A percentile compares a stretch with the other conserved stretches of the same genome.
Evolutionary conservation across 2,329 filamentous ascomycete species (phyloP).

Genomic region (Penicillium hordei): DNA sequence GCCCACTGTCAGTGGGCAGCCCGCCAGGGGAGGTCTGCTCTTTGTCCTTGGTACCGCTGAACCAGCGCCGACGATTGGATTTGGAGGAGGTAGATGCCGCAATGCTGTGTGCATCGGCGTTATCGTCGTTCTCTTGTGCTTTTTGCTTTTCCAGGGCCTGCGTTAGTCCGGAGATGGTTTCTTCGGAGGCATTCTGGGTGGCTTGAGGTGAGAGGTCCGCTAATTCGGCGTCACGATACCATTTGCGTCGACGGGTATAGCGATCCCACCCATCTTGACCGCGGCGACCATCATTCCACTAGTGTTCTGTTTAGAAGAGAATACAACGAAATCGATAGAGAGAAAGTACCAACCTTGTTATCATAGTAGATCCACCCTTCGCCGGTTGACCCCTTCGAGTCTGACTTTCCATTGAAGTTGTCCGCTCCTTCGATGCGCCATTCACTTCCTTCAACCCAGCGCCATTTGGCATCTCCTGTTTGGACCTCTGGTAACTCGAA

Average conservation of each 20-base stretch:
- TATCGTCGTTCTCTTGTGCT: slow-evolving; percentile 26
- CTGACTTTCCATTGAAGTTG: slow-evolving; percentile 34
- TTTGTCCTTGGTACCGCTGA: slow-evolving; percentile 34
- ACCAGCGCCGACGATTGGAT: slow-evolving; percentile 41
- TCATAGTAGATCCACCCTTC: slow-evolving; percentile 98
- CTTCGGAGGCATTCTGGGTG: slow-evolving; percentile 44
- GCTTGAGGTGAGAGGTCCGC: slow-evolving; percentile 63
- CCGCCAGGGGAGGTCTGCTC: slow-evolving; percentile 26
- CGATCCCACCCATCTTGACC: slow-evolving; percentile 89
- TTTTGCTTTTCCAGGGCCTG: slow-evolving; percentile 23
- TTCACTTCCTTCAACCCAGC: slow-evolving; percentile 80
- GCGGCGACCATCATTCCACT: slow-evolving; percentile 88
- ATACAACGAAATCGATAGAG: neutral
- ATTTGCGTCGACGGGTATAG: slow-evolving; percentile 90
- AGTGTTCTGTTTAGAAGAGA: slow-evolving; percentile 8
- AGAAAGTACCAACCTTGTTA: slow-evolving; percentile 68
- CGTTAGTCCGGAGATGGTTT: slow-evolving; percentile 39
- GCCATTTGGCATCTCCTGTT: slow-evolving; percentile 63
- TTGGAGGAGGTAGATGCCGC: slow-evolving; percentile 32
- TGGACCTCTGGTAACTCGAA: slow-evolving; percentile 69
- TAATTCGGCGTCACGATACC: slow-evolving; percentile 94
- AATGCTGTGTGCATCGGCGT: slow-evolving; percentile 30
- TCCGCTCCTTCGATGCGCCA: slow-evolving; percentile 79
- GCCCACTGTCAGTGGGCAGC: slow-evolving; percentile 17
- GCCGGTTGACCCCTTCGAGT: slow-evolving; percentile 51